Evolutionary conservation across 352 stramenopile species (phyloP).

Genomic region (Phytopythium cucurbitacearum): DNA sequence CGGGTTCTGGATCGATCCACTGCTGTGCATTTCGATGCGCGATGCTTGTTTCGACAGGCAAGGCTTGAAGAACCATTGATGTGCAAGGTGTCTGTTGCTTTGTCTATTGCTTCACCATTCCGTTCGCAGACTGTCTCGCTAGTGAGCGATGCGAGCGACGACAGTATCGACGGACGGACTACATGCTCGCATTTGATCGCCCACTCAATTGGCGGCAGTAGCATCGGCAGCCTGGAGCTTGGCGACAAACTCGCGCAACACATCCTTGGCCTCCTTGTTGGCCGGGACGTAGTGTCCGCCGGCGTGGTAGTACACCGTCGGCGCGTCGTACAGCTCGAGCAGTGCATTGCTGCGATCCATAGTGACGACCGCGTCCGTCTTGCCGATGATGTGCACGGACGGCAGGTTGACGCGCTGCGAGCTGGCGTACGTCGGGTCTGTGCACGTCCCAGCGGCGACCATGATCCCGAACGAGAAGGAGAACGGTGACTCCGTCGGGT

Average conservation of each 20-base stretch:
- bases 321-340: constrained; percentile 45
- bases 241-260: constrained; percentile 67
- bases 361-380: constrained; percentile 67
- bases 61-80: too few relatives aligned
- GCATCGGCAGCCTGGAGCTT: constrained; percentile 21
- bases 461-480: constrained; percentile 75
- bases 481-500: constrained; percentile 35
- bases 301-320: constrained; percentile 52
- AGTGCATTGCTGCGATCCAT: constrained; percentile 54
- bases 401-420: constrained; percentile 48
- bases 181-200: too few relatives aligned
- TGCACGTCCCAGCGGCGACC: constrained; percentile 43
- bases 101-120: too few relatives aligned
- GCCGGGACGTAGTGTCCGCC: constrained; percentile 85
- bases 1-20: too few relatives aligned
- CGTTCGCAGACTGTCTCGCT: too few relatives aligned
- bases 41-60: too few relatives aligned
- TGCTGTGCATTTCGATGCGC: too few relatives aligned
- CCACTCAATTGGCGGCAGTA: background rate
- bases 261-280: constrained; percentile 79
- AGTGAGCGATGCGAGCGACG: too few relatives aligned
- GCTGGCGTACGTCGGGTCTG: constrained; percentile 39
- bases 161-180: too few relatives aligned
- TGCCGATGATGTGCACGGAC: constrained; percentile 78
- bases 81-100: too few relatives aligned